Evolutionary conservation across 345 rosid genomes (phyloP), one percentile per base, ranked within the genome.

Genomic region (Microcos paniculata): DNA sequence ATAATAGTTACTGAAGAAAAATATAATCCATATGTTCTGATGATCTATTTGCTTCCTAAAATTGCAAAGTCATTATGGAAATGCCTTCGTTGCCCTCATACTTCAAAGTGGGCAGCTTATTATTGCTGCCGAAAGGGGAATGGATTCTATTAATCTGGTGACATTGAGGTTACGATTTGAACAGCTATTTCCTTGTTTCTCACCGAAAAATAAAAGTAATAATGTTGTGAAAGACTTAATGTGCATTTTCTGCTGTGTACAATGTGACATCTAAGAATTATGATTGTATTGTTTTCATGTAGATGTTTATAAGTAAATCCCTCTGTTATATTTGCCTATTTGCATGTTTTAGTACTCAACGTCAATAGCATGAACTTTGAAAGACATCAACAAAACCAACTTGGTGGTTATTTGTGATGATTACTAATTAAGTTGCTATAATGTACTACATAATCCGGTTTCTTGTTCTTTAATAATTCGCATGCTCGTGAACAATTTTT

Each of bases 391-490:
- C 35, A 66, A 42, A 49, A 21, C 2, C 28, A 70, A 56, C 38
- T 49, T 0, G 16, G 8, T 9, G 33, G 16, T 56, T 30, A 21
- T 21, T 40, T 53, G 30, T 15, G 56, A 46, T 67, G 15, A 13
- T 12, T 19, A 26, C 40, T 13, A 12, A 56, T 64, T 11, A 18
- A 49, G 24, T 46, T 72, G 4, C 49, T 42, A 56, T 72, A 56
- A 23, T 24, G 48, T 2, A 40, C 11, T n/a, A 14, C 52, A 28
- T 48, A n/a, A 10, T 61, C 45, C 45, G n/a, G 35, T 30, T 48
- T 55, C 42, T 62, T 52, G 40, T 57, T 61, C 19, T 35, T 56
- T 62, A 52, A 26, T 75, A 14, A 28, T 57, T 72, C 51, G 59
- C 15, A 49, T 69, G 33, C 40, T 28, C 3, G 18, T 53, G 49